Evolutionary conservation across 1,284 basidiomycete species (phyloP).

Genomic region (Amylostereum areolatum): DNA sequence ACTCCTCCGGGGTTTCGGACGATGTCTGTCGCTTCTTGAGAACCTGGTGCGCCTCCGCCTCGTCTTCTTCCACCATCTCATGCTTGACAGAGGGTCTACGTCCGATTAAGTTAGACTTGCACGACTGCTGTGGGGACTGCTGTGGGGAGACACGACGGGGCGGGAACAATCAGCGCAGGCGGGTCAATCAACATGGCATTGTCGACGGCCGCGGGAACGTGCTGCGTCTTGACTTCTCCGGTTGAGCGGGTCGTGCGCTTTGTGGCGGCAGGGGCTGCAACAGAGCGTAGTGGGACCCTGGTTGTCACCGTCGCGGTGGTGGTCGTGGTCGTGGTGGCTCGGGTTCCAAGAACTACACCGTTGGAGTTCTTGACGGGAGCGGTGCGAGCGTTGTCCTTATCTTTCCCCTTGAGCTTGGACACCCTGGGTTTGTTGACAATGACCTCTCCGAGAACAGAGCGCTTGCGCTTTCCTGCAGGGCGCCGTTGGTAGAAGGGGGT

Average conservation of each 20-base stretch:
- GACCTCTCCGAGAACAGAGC: slow-evolving; percentile 68
- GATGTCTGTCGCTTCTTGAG: slow-evolving; percentile 73
- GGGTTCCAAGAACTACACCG: slow-evolving; percentile 45
- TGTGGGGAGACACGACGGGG: slow-evolving; percentile 6
- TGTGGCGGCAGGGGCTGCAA: slow-evolving; percentile 11
- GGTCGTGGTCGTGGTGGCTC: slow-evolving; percentile 25
- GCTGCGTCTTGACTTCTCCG: slow-evolving; percentile 32
- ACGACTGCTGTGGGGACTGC: no score
- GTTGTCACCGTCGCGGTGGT: slow-evolving; percentile 22
- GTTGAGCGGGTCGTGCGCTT: slow-evolving; percentile 10
- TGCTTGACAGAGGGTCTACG: slow-evolving; percentile 6
- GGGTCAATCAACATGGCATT: slow-evolving; percentile 58
- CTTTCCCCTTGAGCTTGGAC: slow-evolving; percentile 37
- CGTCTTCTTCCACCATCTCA: slow-evolving; percentile 36
- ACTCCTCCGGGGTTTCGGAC: slow-evolving; percentile 58
- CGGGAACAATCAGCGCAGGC: slow-evolving; percentile 13
- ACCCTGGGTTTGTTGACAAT: slow-evolving; percentile 28
- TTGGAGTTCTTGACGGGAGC: slow-evolving; percentile 38
- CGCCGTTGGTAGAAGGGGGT: slow-evolving; percentile 37
- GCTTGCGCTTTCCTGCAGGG: slow-evolving; percentile 64
- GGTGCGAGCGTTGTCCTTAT: slow-evolving; percentile 26
- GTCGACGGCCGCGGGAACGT: slow-evolving; percentile 31
- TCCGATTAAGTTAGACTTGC: slow-evolving; percentile 12
- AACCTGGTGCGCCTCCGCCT: slow-evolving; percentile 37
- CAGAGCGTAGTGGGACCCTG: slow-evolving; percentile 20